Evolutionary conservation across 176 grass and related monocot species (phyloP).

Genomic region (Elaeis guineensis): DNA sequence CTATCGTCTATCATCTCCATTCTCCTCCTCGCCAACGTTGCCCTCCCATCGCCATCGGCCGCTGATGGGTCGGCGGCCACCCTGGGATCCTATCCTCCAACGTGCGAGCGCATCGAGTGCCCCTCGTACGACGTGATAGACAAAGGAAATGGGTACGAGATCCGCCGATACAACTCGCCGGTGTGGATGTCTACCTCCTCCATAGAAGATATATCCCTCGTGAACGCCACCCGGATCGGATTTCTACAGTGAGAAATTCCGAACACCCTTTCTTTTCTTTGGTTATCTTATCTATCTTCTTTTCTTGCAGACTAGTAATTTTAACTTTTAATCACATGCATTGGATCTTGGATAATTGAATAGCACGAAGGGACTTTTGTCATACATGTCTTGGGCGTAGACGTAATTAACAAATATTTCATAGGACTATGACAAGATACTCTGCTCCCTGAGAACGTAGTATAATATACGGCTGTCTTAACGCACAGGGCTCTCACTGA

Average conservation of each 20-base stretch:
- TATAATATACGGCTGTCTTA: too few species aligned
- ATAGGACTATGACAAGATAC: too few species aligned
- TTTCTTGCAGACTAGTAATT: too few species aligned
- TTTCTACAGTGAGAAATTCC: constrained; percentile 53
- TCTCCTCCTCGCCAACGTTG: constrained; percentile 2
- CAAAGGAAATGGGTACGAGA: constrained; percentile 76
- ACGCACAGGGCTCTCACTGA: too few species aligned
- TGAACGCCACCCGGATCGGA: constrained; percentile 68
- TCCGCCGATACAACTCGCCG: constrained; percentile 68
- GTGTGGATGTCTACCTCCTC: constrained; percentile 64
- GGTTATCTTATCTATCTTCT: too few species aligned
- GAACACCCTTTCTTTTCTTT: neutral
- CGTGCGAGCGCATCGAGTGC: constrained; percentile 98
- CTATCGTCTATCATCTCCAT: constrained; percentile 4
- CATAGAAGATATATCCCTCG: constrained; percentile 89
- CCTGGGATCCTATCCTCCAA: constrained; percentile 33
- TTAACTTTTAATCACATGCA: too few species aligned
- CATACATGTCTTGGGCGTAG: too few species aligned
- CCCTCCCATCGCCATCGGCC: neutral
- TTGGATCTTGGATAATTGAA: too few species aligned
- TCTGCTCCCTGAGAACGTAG: too few species aligned
- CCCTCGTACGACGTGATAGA: constrained; percentile 82
- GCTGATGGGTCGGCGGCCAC: neutral
- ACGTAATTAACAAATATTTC: too few species aligned
- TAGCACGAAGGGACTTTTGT: too few species aligned